Evolutionary conservation across 345 rosid species (phyloP), one percentile per base, ranked within the genome.

Genomic region (Moringa oleifera): DNA sequence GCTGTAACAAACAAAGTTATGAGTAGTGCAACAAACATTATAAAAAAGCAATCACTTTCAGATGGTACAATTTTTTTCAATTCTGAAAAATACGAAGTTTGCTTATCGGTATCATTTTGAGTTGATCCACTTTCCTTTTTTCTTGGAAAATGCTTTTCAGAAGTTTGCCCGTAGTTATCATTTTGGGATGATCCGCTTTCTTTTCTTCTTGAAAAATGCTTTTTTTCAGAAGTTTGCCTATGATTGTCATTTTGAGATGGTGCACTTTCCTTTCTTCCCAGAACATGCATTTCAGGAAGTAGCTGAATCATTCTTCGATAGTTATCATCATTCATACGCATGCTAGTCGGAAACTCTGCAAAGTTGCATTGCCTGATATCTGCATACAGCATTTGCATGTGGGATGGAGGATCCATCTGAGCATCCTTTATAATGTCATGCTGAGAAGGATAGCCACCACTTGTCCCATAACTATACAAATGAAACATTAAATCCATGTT

Each of bases 391-490:
- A 88, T 68, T 77, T 83, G 80, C 56, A 56, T 45, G 25, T 58
- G 50, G 47, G 57, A 59, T n/a, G 62, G 23, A 9, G 55, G 36
- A 50, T 72, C 62, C 65, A 94, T 97, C 96, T 94, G 97, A 71
- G 97, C 93, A 81, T 94, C 99, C 60, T 64, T 83, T 36, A 68
- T 79, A 57, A 94, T 87, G 57, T 97, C 99, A 64, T 64, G 90
- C 74, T 94, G 99, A 78, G 99, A 86, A 71, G 99, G 99, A 77
- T 57, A 80, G 58, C 99, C 99, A 58, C 89, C 99, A 78, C 99
- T 94, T 36, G 64, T 94, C 56, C 99, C 99, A 73, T 94, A 94
- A 31, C 99, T 94, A 77, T 49, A 61, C 45, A 31, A 67, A 62
- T 59, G 20, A 71, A 41, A 67, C 64, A 59, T 76, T 57, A 70